phyloP scores from a whole-genome alignment of 2,329 filamentous ascomycete genomes.

The Harringtonia aguacate region DNA sequence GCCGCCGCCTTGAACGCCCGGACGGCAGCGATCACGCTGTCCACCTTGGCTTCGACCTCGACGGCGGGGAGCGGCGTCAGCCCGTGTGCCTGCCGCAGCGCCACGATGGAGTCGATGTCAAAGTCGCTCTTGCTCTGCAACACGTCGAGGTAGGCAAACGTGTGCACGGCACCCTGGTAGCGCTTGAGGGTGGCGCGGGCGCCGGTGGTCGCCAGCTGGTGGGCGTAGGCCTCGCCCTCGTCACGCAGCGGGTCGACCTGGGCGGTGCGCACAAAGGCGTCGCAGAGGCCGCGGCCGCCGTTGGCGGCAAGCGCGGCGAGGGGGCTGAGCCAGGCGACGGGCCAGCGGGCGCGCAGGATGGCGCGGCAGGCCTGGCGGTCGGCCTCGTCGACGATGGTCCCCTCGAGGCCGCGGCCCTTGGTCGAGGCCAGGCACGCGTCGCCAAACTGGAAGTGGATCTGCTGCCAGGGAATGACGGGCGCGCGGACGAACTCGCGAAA shows the following conservation, averaged over 20 bases:
- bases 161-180: conserved; percentile 7
- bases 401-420: not conserved
- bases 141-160: conserved; percentile 7
- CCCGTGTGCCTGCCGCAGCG: conserved; percentile 8
- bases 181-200: conserved; percentile 6
- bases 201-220: conserved; percentile 5
- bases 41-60: conserved; percentile 3
- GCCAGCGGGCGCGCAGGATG: not conserved
- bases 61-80: not conserved
- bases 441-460: too few relatives aligned
- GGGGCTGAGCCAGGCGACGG: conserved; percentile 18
- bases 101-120: conserved; percentile 7
- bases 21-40: not conserved
- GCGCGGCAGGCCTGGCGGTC: not conserved
- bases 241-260: conserved; percentile 10
- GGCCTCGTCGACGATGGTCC: not conserved
- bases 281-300: conserved; percentile 32
- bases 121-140: conserved; percentile 3
- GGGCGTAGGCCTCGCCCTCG: conserved; percentile 11
- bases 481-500: conserved; percentile 15
- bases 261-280: conserved; percentile 12
- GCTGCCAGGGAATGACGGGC: conserved; percentile 33
- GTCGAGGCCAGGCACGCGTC: not conserved
- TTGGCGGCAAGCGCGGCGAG: conserved; percentile 31
- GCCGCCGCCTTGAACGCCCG: too few relatives aligned